These are phyloP conservation scores for Xylaria sp. DNA, from an alignment of 2,329 filamentous ascomycete genomes.

Conservation along the genomic window DNA sequence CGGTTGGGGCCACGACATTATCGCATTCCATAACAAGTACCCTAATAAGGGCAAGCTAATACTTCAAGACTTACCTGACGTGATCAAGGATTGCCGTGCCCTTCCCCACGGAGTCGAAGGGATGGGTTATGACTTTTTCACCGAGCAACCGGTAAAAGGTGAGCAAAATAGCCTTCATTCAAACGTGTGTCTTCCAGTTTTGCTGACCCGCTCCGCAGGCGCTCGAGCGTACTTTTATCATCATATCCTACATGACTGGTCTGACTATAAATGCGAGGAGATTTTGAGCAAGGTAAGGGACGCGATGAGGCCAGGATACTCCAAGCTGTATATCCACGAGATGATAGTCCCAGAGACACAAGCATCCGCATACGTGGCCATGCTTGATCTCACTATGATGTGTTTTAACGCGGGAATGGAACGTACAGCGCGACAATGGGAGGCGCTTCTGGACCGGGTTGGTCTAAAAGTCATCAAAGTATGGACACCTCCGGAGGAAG, in stretches of 20 bases:
- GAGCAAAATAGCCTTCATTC: background rate
- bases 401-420: slow-evolving; percentile 46
- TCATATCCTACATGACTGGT: slow-evolving; percentile 53
- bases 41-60: slow-evolving; percentile 42
- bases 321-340: slow-evolving; percentile 50
- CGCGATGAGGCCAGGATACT: slow-evolving; percentile 50
- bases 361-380: slow-evolving; percentile 34
- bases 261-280: slow-evolving; percentile 48
- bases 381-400: slow-evolving; percentile 50
- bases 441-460: slow-evolving; percentile 38
- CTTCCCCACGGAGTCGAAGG: slow-evolving; percentile 42
- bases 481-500: slow-evolving; percentile 41
- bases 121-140: slow-evolving; percentile 52
- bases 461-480: slow-evolving; percentile 41
- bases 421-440: slow-evolving; percentile 44
- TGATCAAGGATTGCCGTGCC: slow-evolving; percentile 33
- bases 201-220: slow-evolving; percentile 32
- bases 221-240: slow-evolving; percentile 48
- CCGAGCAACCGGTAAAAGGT: slow-evolving; percentile 51
- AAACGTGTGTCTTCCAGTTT: background rate
- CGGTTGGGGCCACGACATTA: slow-evolving; percentile 47
- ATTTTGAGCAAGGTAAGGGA: slow-evolving; percentile 47
- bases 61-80: slow-evolving; percentile 46
- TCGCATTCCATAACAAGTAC: slow-evolving; percentile 42
- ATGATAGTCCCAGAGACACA: slow-evolving; percentile 47